A percentile compares a stretch with the other conserved stretches of the same genome.
phyloP scores from a whole-genome alignment of 768 basidiomycete genomes.

The Lactifluus subvellereus region DNA sequence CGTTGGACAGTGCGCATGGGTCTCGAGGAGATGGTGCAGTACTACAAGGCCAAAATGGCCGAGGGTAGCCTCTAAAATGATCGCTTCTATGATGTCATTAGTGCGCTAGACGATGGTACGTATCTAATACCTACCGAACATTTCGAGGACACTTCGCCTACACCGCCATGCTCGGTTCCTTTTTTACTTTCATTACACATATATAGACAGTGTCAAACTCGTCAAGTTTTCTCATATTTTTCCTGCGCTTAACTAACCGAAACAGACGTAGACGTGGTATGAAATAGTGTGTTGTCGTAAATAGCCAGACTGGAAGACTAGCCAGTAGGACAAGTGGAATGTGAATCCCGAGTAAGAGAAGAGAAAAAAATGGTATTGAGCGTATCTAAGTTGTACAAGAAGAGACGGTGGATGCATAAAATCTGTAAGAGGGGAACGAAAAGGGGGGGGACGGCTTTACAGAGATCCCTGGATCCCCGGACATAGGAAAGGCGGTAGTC shows the following conservation, averaged over 20 bases:
- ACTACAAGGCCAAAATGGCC: conserved; percentile 85
- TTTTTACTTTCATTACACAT: neutral
- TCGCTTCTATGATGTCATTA: neutral
- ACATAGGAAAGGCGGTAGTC: neutral
- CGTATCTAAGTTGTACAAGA: neutral
- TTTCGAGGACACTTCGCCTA: neutral
- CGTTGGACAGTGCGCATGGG: conserved; percentile 92
- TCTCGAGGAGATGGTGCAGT: conserved; percentile 89
- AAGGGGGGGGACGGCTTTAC: neutral
- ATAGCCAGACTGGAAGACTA: neutral
- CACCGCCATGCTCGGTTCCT: neutral
- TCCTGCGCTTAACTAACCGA: neutral
- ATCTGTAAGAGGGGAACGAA: neutral
- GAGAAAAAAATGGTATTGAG: neutral
- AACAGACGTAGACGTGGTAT: neutral
- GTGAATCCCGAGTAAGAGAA: neutral
- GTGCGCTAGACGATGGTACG: too few species aligned
- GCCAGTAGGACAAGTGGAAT: too few species aligned
- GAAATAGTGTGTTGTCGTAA: neutral
- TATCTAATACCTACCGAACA: too few species aligned
- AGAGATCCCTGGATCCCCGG: neutral
- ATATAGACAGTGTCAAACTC: neutral
- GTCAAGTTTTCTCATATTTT: too few species aligned
- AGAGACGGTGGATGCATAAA: neutral
- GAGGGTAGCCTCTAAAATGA: conserved; percentile 61